Evolutionary conservation across 2,329 filamentous ascomycete genomes (phyloP).

Genomic region (Furcasterigmium furcatum): DNA sequence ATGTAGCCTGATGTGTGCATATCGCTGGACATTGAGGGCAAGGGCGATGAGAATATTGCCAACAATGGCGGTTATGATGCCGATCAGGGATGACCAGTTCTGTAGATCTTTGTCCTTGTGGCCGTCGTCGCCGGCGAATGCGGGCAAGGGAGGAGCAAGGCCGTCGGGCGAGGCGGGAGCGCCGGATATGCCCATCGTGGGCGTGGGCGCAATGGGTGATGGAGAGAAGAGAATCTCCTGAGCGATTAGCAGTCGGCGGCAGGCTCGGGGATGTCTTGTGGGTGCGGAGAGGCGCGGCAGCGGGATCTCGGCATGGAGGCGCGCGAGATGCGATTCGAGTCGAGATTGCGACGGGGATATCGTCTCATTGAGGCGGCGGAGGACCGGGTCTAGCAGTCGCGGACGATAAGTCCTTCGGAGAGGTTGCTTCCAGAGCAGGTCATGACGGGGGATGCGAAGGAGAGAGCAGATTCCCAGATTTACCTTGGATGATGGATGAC

Average conservation of each 20-base stretch:
- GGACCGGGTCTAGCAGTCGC: too few relatives aligned
- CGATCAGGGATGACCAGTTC: conserved; percentile 90
- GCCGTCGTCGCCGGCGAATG: conserved; percentile 3
- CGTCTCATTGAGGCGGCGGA: background rate
- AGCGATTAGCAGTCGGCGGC: background rate
- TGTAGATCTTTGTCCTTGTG: conserved; percentile 48
- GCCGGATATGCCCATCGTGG: background rate
- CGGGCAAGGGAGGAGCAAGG: background rate
- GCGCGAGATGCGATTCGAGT: background rate
- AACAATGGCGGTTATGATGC: conserved; percentile 86
- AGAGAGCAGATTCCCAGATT: background rate
- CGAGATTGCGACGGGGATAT: background rate
- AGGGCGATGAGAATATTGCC: conserved; percentile 94
- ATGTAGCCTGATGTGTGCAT: conserved; percentile 84
- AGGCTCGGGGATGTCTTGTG: background rate
- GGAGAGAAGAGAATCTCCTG: background rate
- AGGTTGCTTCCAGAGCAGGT: background rate
- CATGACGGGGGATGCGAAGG: background rate
- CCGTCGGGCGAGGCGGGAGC: background rate
- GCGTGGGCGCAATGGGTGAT: background rate
- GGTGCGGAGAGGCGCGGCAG: background rate
- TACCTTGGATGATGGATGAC: too few relatives aligned
- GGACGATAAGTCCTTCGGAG: too few relatives aligned
- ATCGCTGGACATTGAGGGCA: conserved; percentile 93
- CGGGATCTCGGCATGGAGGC: background rate